Base-by-base conservation (phyloP, 805 yeast genomes). In the Candida lessepsii region DNA sequence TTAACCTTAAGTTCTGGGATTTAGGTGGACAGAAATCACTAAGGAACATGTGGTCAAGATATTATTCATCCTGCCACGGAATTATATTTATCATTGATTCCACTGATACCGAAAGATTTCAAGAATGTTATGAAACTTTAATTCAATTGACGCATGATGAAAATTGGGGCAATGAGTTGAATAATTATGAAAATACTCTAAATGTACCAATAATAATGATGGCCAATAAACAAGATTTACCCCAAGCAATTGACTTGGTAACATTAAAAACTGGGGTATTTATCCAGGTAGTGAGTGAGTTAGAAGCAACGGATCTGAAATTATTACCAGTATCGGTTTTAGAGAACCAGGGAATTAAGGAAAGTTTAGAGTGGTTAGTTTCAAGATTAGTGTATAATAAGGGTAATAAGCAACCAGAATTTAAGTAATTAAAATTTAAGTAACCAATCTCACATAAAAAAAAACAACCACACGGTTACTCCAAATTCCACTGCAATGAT, bases 11-110 rank as follows among this genome's bases (percentile, higher is more conserved):
- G 56, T 78, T 93, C 53, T 91, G 98, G 98, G 99, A 91, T 60
- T 80, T 91, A 29, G 98, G 98, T 9, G 99, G 99, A 9, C 99
- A 91, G 61, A 83, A 81, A 56, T 71, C 84, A n/a, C 68, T 91
- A 34, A 71, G 98, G 35, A 67, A 78, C 20, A 72, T 93, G 73
- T 91, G 99, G 99, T 73, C 83, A 5, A 80, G 86, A 45, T 93
- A 91, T 67, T 93, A 82, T 63, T 70, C 73, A 14, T 83, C 80
- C 44, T 86, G 96, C 40, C 97, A 91, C 61, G 98, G 93, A 0
- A 86, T 91, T 26, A 81, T 93, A 31, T 91, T 91, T 60, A 83
- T 91, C 14, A 91, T 93, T 9, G 99, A 91, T 58, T 86, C 96
- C 7, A 83, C 95, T 1, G 98, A 90, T 59, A 75, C 83, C 19